Conservation (phyloP, 2,329 filamentous ascomycete species). For the Xylariales sp. region DNA sequence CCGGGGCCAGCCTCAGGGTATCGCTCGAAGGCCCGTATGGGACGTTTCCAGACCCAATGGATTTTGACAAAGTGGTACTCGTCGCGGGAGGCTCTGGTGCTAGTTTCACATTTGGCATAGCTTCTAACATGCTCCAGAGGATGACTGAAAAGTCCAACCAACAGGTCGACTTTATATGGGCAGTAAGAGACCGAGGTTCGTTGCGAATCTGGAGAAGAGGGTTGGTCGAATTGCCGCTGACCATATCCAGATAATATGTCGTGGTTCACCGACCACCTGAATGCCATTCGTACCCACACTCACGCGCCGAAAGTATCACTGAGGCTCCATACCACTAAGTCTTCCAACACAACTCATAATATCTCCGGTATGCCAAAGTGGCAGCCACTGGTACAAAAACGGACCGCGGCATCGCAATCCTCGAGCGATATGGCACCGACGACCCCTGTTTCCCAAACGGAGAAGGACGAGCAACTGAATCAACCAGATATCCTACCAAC, state of each 20-base stretch:
- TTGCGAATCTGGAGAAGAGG: neutral
- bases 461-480: constrained; percentile 5
- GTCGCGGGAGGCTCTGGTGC: constrained; percentile 58
- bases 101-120: constrained; percentile 51
- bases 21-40: constrained; percentile 59
- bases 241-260: constrained; percentile 25
- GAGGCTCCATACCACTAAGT: constrained; percentile 33
- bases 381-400: constrained; percentile 6
- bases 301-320: constrained; percentile 34
- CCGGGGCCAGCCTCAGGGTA: constrained; percentile 42
- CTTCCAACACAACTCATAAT: constrained; percentile 5
- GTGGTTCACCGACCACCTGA: constrained; percentile 35
- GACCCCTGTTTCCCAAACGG: constrained; percentile 2
- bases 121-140: constrained; percentile 39
- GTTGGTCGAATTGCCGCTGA: constrained; percentile 10
- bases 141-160: constrained; percentile 32
- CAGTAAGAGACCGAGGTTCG: constrained; percentile 41
- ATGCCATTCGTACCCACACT: constrained; percentile 32
- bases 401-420: neutral
- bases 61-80: constrained; percentile 52
- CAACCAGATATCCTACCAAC: constrained; percentile 12
- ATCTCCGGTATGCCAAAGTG: constrained; percentile 7
- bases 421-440: constrained; percentile 3
- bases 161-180: constrained; percentile 45
- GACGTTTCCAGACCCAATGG: constrained; percentile 44